Evolutionary conservation across 2,329 filamentous ascomycete genomes (phyloP), one percentile per base, ranked within the genome.

Genomic region (Huntiella savannae): DNA sequence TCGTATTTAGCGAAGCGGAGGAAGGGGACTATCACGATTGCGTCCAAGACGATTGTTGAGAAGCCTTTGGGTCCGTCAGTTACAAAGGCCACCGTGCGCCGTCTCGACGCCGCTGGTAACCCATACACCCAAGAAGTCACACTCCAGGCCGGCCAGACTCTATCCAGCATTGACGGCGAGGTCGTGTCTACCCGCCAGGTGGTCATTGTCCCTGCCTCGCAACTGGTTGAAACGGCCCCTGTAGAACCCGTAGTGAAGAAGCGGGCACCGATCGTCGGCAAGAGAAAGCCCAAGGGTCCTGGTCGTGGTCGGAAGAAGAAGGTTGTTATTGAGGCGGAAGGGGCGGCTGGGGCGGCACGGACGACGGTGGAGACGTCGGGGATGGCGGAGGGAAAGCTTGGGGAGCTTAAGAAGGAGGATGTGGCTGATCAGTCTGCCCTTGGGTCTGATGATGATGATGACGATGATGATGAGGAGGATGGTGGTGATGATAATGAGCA

Each of bases 121-220:
- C 71, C 83, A 7, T 84, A 82, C 50, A 78, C 88, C 2, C 85
- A 91, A 59, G 84, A 92, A 55, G 77, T 91, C 5, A 81, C 84
- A 15, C 71, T 93, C 3, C 73, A 77, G 4, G 82, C 88, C 48
- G 86, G 85, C 0, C 82, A 91, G 57, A 66, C 68, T 4, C 22
- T 28, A 7, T 28, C 22, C 22, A 34, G 19, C 34, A 71, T 93
- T 1, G 82, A 88, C 52, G 85, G 85, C 48, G 86, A 94, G 57
- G 78, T 94, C 43, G 73, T 84, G 49, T 69, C 72, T 0, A 49
- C 48, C 4, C 75, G 71, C 1, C 68, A 68, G 5, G 63, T 75
- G 12, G 66, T 75, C 33, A 61, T 67, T 0, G 69, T 69, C 2
- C 73, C 75, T 35, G 68, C 69, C 4, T 71, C 70, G 1, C 68